Evolutionary conservation across 2,329 filamentous ascomycete species (phyloP).

Genomic region (Pseudocercospora pini-densiflorae): DNA sequence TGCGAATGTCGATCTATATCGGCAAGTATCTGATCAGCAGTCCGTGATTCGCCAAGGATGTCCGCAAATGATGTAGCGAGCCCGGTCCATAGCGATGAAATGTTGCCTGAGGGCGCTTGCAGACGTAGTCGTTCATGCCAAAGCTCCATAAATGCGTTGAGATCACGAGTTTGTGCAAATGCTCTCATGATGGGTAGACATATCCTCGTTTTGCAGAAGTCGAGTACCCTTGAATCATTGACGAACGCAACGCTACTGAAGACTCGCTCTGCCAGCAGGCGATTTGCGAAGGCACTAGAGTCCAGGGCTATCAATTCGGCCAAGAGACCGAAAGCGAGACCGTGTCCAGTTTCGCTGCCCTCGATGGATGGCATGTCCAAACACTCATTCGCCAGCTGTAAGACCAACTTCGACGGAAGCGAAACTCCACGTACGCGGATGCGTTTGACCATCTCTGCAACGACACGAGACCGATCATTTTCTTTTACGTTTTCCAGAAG

Average conservation of each 20-base stretch:
- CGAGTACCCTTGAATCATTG: too few species aligned
- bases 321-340: slow-evolving; percentile 44
- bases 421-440: slow-evolving; percentile 22
- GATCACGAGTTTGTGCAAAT: slow-evolving; percentile 34
- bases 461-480: slow-evolving; percentile 30
- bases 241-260: background rate
- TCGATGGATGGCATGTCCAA: background rate
- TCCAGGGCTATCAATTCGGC: slow-evolving; percentile 52
- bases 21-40: slow-evolving; percentile 7
- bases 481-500: slow-evolving; percentile 32
- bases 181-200: slow-evolving; percentile 38
- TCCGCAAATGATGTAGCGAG: slow-evolving; percentile 26
- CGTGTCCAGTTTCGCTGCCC: background rate
- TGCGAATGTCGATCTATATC: background rate
- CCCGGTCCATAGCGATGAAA: slow-evolving; percentile 30
- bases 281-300: slow-evolving; percentile 49
- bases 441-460: slow-evolving; percentile 33
- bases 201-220: slow-evolving; percentile 18
- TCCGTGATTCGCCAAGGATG: slow-evolving; percentile 30
- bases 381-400: slow-evolving; percentile 20
- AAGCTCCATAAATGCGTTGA: slow-evolving; percentile 35
- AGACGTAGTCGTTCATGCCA: slow-evolving; percentile 35
- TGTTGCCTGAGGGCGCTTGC: background rate
- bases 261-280: slow-evolving; percentile 13
- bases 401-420: slow-evolving; percentile 26